phyloP scores from a whole-genome alignment of 164 flowering plant genomes.

The Liquidambar formosana region DNA sequence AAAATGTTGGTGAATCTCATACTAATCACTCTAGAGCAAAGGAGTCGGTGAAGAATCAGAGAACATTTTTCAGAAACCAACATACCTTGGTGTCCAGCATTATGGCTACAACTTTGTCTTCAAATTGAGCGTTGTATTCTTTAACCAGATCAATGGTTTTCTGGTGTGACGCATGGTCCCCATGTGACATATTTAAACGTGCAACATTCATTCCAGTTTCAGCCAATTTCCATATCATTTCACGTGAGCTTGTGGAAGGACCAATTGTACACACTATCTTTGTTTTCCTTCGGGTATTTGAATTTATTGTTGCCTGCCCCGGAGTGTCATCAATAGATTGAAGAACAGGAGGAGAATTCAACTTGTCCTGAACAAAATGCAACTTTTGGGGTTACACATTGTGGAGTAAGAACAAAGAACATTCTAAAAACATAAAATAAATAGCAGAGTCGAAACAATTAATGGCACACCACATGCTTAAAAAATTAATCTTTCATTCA shows the following conservation, averaged over 20 bases:
- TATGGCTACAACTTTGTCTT: conserved; percentile 80
- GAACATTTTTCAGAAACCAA: neutral
- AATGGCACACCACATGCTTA: neutral
- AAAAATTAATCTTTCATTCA: neutral
- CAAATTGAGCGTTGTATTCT: conserved; percentile 89
- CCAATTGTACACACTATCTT: conserved; percentile 98
- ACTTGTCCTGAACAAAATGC: conserved; percentile 26
- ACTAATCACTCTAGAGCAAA: neutral
- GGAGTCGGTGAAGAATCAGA: neutral
- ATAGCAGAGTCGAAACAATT: neutral
- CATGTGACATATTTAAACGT: conserved; percentile 97
- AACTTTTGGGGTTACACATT: neutral
- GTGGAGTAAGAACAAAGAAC: neutral
- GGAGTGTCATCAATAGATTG: conserved; percentile 22
- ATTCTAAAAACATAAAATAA: neutral
- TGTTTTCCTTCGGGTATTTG: conserved; percentile 59
- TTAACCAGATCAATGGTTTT: conserved; percentile 86
- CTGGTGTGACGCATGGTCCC: conserved; percentile 97
- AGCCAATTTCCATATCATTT: conserved; percentile 99
- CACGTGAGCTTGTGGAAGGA: conserved; percentile 86
- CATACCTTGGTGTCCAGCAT: conserved; percentile 98
- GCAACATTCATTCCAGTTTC: conserved; percentile 97
- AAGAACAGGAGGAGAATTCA: conserved; percentile 27
- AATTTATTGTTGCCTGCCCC: conserved; percentile 16
- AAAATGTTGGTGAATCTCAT: no score